These are phyloP conservation scores for Penicillium verhagenii DNA, from an alignment of 495 filamentous ascomycete species.

Conservation along the genomic window DNA sequence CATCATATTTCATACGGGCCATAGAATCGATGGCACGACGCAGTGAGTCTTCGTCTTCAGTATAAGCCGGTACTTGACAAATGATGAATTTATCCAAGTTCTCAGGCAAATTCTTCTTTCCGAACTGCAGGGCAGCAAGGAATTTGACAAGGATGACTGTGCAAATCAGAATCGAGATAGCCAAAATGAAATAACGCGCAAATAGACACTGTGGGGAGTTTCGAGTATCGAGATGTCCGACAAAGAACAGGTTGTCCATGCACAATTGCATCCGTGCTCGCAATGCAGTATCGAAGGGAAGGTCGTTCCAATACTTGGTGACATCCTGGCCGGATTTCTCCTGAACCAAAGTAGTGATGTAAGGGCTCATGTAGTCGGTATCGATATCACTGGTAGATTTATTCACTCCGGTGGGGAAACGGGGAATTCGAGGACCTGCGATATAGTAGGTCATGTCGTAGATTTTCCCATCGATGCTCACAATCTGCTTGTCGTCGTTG, in stretches of 20 bases:
- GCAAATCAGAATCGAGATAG: conserved; percentile 80
- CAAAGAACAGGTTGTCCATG: conserved; percentile 92
- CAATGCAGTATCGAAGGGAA: conserved; percentile 53
- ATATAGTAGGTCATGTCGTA: conserved; percentile 92
- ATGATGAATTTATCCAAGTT: conserved; percentile 98
- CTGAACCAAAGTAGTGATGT: conserved; percentile 75
- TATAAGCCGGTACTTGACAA: conserved; percentile 96
- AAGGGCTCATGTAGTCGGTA: conserved; percentile 77
- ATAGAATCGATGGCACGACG: conserved; percentile 96
- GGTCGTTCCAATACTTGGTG: conserved; percentile 74
- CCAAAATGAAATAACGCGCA: conserved; percentile 85
- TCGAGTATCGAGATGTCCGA: conserved; percentile 88
- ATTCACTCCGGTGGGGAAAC: conserved; percentile 50
- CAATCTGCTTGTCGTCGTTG: conserved; percentile 62
- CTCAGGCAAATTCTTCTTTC: conserved; percentile 85
- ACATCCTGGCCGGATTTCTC: conserved; percentile 74
- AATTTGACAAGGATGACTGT: conserved; percentile 93
- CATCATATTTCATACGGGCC: conserved; percentile 94
- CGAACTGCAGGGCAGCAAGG: conserved; percentile 91
- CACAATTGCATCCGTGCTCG: conserved; percentile 75
- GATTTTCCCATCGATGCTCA: conserved; percentile 74
- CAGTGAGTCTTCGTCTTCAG: conserved; percentile 95
- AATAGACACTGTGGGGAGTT: conserved; percentile 85
- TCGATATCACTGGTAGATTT: conserved; percentile 50
- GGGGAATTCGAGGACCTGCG: conserved; percentile 66